A percentile compares a stretch with the other conserved stretches of the same genome.
These are phyloP conservation scores for Chlorella sp. DNA, from an alignment of 139 green algal genomes.

Conservation along the genomic window DNA sequence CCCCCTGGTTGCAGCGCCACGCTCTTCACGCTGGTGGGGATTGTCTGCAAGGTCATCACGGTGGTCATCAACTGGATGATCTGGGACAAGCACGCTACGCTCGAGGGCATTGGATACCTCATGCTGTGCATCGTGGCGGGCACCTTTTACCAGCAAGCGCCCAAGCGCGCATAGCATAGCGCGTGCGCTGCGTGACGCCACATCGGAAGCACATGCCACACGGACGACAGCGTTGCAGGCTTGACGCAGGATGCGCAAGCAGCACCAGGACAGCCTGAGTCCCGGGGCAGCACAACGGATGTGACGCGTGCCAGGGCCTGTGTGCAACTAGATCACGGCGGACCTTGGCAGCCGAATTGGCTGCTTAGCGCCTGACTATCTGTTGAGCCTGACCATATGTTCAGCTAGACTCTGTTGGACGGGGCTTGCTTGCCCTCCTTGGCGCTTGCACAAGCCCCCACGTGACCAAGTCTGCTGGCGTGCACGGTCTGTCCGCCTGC, in stretches of 20 bases:
- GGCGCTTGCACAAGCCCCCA: not conserved
- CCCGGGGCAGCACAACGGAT: too few relatives aligned
- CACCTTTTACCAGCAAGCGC: conserved; percentile 37
- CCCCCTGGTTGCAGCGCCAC: conserved; percentile 69
- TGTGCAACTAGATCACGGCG: too few relatives aligned
- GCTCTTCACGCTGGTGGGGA: conserved; percentile 76
- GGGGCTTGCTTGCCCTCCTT: not conserved
- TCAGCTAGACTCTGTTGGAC: not conserved
- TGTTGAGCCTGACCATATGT: not conserved
- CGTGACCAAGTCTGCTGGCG: not conserved
- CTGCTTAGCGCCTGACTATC: not conserved
- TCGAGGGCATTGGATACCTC: conserved; percentile 23
- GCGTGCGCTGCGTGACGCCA: too few relatives aligned
- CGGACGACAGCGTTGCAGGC: too few relatives aligned
- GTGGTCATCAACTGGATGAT: conserved; percentile 36
- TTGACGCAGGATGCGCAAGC: too few relatives aligned
- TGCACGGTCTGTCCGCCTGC: not conserved
- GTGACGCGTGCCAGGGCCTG: too few relatives aligned
- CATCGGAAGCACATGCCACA: too few relatives aligned
- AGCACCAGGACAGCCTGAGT: too few relatives aligned
- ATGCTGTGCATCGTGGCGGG: conserved; percentile 30
- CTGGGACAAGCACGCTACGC: conserved; percentile 34
- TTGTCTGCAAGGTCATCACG: conserved; percentile 71
- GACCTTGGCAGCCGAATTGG: too few relatives aligned
- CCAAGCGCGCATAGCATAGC: too few relatives aligned